Evolutionary conservation across 2,329 filamentous ascomycete genomes (phyloP), one percentile per base, ranked within the genome.

Genomic region (Scytalidium lignicola): DNA sequence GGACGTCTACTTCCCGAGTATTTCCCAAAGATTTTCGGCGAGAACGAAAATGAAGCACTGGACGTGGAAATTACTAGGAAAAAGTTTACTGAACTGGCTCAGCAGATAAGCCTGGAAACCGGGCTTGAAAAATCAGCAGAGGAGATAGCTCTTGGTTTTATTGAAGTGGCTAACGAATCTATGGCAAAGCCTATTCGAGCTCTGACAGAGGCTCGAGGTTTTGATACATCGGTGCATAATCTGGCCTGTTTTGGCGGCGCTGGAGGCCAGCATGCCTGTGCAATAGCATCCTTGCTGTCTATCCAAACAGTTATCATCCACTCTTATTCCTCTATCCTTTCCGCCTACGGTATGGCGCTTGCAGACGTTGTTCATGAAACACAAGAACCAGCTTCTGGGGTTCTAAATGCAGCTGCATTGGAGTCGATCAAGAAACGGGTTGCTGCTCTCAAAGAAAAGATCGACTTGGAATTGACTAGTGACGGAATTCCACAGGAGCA

Each of bases 291-390:
- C 59, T 86, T 86, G 1, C 73, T 96, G 15, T 8, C 8, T 15
- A 37, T 37, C 32, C 7, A 37, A n/a, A 8, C 82, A 89, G 60
- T 95, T 20, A 74, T 95, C 9, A 76, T 95, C 2, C 90, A 95
- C 63, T 75, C 85, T 46, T 93, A 95, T 65, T 93, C 88, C 0
- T 92, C 88, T 0, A 87, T 95, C 1, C 74, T 95, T 0, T 93
- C 88, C 1, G 90, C 90, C 0, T 95, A 95, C 56, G 90, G 90
- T 9, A 93, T 95, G 87, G 89, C 90, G 0, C 70, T 95, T 4
- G 90, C 90, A 10, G 90, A 96, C 59, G 90, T 95, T 0, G 91
- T 96, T 0, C 88, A 95, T 56, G 91, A 96, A 68, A 77, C 85
- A 23, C 91, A 96, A 60, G 87, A 90, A 61, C 86, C 87, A 1